A percentile compares a stretch with the other conserved stretches of the same genome.
Conservation (phyloP, 257 asterid genomes). For the Ajuga chamaepitys region DNA sequence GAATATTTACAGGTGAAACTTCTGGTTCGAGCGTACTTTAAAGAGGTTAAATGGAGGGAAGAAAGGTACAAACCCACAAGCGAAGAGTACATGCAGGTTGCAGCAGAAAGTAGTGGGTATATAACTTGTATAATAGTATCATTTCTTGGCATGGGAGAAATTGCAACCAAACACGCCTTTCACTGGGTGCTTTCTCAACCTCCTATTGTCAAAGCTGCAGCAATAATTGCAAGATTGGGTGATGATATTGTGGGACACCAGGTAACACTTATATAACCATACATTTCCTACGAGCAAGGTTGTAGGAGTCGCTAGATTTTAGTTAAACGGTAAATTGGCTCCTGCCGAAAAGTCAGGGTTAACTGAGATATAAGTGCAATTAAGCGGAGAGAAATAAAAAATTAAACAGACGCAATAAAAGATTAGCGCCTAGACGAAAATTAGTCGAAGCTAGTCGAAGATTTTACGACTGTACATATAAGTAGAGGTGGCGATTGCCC, state of each 20-base stretch:
- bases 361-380: no score
- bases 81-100: conserved; percentile 26
- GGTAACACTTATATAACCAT: no score
- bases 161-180: conserved; percentile 11
- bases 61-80: conserved; percentile 13
- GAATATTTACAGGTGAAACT: conserved; percentile 20
- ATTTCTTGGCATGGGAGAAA: conserved; percentile 24
- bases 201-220: conserved; percentile 7
- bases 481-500: no score
- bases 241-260: conserved; percentile 14
- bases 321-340: no score
- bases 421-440: no score
- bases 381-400: no score
- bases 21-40: background rate
- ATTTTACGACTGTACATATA: no score
- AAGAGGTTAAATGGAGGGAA: conserved; percentile 21
- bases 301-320: no score
- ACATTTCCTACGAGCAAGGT: no score
- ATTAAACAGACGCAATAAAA: no score
- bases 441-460: no score
- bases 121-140: conserved; percentile 9
- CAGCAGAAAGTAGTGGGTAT: conserved; percentile 10
- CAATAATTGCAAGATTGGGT: conserved; percentile 12
- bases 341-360: no score
- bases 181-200: conserved; percentile 21